phyloP scores from a whole-genome alignment of 2,329 filamentous ascomycete genomes.

The Madurella mycetomatis region DNA sequence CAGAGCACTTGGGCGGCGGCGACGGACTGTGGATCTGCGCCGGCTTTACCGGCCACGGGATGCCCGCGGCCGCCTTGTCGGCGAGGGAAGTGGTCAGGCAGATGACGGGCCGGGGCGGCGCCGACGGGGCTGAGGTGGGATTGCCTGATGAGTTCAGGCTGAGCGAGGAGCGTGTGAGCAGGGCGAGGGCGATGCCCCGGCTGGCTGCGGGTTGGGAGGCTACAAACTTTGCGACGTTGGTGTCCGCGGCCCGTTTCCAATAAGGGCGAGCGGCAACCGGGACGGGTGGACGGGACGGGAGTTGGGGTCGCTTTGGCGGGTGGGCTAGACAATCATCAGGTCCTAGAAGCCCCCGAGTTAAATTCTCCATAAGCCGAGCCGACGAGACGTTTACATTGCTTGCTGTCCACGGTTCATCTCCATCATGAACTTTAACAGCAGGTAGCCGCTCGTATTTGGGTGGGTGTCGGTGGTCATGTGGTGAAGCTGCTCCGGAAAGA shows the following conservation, averaged over 20 bases:
- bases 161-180: conserved; percentile 17
- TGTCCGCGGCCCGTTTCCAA: not conserved
- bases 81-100: conserved; percentile 60
- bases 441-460: too few species aligned
- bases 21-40: conserved; percentile 60
- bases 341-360: too few species aligned
- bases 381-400: too few species aligned
- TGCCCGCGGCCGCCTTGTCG: conserved; percentile 67
- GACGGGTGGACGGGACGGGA: too few species aligned
- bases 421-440: too few species aligned
- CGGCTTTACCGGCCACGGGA: conserved; percentile 71
- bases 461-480: too few species aligned
- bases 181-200: conserved; percentile 9
- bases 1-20: conserved; percentile 44
- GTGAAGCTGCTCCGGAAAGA: too few species aligned
- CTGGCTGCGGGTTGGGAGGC: conserved; percentile 14
- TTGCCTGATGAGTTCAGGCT: conserved; percentile 18
- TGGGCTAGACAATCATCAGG: too few species aligned
- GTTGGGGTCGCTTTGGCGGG: too few species aligned
- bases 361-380: too few species aligned
- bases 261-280: too few species aligned
- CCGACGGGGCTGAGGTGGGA: not conserved
- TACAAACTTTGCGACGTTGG: conserved; percentile 11
- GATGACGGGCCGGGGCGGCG: conserved; percentile 39
- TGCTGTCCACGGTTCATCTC: too few species aligned